Conservation (phyloP, 2,329 filamentous ascomycete species). For the Xylariaceae sp. region DNA sequence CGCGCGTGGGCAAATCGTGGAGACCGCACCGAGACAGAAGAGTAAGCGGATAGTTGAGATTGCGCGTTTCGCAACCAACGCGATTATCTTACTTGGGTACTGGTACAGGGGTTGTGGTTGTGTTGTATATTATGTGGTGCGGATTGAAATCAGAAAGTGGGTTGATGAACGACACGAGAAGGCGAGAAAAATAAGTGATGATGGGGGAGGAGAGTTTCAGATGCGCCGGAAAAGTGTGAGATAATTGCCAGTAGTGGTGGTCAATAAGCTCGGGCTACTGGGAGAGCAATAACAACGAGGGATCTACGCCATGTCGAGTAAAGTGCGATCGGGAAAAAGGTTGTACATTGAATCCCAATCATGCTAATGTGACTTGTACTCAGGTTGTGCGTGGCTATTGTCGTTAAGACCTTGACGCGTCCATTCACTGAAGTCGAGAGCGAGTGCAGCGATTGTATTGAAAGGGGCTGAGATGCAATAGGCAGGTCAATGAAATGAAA, state of each 20-base stretch:
- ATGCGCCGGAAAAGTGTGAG: background rate
- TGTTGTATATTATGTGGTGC: too few relatives aligned
- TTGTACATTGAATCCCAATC: background rate
- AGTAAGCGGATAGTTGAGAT: background rate
- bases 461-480: too few relatives aligned
- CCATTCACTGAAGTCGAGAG: background rate
- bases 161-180: constrained; percentile 21
- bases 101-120: too few relatives aligned
- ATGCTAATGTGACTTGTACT: constrained; percentile 5
- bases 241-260: too few relatives aligned
- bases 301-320: constrained; percentile 6
- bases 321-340: constrained; percentile 8
- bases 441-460: constrained; percentile 2
- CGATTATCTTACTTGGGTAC: too few relatives aligned
- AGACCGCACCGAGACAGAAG: background rate
- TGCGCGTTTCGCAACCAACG: too few relatives aligned
- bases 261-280: too few relatives aligned
- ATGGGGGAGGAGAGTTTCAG: background rate
- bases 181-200: background rate
- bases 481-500: background rate
- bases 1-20: background rate
- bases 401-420: constrained; percentile 11
- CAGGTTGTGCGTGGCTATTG: constrained; percentile 3
- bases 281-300: too few relatives aligned
- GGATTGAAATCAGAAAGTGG: constrained; percentile 4